A percentile compares a stretch with the other conserved stretches of the same genome.
These are phyloP conservation scores for Beauveria caledonica DNA, from an alignment of 2,329 filamentous ascomycete genomes.

Conservation along the genomic window DNA sequence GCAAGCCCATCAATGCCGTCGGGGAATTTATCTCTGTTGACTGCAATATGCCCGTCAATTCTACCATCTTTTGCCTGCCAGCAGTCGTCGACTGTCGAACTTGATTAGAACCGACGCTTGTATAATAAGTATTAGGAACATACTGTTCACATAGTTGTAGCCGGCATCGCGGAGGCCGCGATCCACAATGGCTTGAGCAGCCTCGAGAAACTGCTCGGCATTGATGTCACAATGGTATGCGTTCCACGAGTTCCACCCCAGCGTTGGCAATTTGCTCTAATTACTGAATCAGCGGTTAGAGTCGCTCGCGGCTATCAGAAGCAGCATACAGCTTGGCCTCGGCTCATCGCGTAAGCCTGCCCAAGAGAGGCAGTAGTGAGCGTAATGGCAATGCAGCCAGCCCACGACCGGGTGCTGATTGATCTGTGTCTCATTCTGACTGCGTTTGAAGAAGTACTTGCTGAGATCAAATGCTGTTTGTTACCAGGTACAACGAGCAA, in stretches of 20 bases:
- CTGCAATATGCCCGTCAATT: constrained; percentile 36
- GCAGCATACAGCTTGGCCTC: neutral
- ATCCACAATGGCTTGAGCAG: constrained; percentile 38
- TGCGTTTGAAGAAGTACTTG: neutral
- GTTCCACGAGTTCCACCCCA: constrained; percentile 48
- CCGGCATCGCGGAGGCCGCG: constrained; percentile 44
- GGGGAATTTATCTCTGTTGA: constrained; percentile 45
- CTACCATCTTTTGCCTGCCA: constrained; percentile 38
- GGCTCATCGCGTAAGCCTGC: neutral
- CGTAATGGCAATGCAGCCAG: neutral
- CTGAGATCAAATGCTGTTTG: too few relatives aligned
- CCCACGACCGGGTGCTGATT: neutral
- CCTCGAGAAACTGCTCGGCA: constrained; percentile 38
- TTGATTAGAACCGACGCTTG: neutral
- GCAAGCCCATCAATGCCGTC: constrained; percentile 47
- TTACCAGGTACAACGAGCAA: neutral
- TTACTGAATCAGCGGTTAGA: neutral
- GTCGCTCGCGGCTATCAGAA: too few relatives aligned
- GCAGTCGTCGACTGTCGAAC: constrained; percentile 46
- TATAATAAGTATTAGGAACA: neutral
- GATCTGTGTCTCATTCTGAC: neutral
- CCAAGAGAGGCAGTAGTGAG: neutral
- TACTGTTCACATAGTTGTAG: constrained; percentile 47
- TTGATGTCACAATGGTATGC: constrained; percentile 42
- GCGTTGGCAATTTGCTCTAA: constrained; percentile 22